Conservation (phyloP, 1,139 yeast genomes). For the Suhomyces ambrosiae region DNA sequence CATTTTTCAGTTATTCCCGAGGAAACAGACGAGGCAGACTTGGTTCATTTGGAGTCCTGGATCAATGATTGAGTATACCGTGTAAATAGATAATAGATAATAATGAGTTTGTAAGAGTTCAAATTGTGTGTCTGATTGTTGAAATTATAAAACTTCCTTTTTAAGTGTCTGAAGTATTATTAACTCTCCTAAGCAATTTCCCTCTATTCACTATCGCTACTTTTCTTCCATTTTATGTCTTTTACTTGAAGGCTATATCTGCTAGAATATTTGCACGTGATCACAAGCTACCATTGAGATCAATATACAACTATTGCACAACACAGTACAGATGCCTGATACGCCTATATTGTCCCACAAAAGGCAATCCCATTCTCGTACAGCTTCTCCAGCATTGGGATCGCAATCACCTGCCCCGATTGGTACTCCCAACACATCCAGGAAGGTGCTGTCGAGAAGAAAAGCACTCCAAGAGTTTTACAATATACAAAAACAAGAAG, state of each 20-base stretch:
- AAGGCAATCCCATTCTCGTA: slow-evolving; percentile 9
- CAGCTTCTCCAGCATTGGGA: slow-evolving; percentile 15
- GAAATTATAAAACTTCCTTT: background rate
- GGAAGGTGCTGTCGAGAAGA: slow-evolving; percentile 44
- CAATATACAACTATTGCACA: too few species aligned
- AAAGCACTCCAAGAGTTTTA: slow-evolving; percentile 50
- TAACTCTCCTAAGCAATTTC: too few species aligned
- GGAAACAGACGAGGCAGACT: slow-evolving; percentile 37
- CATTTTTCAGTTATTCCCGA: slow-evolving; percentile 36
- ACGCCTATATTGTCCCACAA: slow-evolving; percentile 24
- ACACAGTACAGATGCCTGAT: slow-evolving; percentile 17
- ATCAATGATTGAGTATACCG: slow-evolving; percentile 23
- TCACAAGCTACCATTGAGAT: too few species aligned
- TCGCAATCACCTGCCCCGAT: slow-evolving; percentile 14
- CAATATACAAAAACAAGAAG: slow-evolving; percentile 29
- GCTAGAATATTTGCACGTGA: too few species aligned
- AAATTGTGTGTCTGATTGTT: background rate
- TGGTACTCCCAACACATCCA: slow-evolving; percentile 11
- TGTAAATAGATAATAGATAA: slow-evolving; percentile 4
- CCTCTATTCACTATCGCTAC: too few species aligned
- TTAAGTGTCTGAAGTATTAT: too few species aligned
- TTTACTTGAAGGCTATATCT: too few species aligned
- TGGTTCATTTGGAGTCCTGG: slow-evolving; percentile 48
- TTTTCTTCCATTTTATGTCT: too few species aligned
- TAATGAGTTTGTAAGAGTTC: too few species aligned